phyloP scores from a whole-genome alignment of 192 early-diverging fungal genomes.

The Podila clonocystis region DNA sequence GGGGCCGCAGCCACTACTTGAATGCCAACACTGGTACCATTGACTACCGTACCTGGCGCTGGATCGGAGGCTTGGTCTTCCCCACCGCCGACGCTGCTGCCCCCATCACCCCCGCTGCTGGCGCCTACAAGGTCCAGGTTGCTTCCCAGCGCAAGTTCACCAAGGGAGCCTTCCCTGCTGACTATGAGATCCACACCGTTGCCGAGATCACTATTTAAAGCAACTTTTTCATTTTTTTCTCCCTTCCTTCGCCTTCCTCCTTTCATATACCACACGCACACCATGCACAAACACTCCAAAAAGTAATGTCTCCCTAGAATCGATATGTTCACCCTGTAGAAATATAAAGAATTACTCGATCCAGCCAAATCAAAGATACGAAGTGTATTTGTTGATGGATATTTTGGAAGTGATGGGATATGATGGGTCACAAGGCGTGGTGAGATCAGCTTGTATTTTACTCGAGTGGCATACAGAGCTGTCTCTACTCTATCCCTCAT shows the following conservation, averaged over 20 bases:
- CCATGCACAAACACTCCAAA: no score
- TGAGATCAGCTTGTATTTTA: no score
- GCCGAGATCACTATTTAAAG: neutral
- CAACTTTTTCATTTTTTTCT: neutral
- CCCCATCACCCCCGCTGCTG: neutral
- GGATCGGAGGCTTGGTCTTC: neutral
- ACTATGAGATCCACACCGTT: neutral
- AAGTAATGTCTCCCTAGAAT: no score
- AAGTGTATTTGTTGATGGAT: no score
- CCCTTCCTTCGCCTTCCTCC: neutral
- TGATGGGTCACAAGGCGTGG: no score
- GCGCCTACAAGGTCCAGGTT: neutral
- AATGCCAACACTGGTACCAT: neutral
- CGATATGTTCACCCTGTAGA: no score
- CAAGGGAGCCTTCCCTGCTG: neutral
- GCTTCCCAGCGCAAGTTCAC: constrained; percentile 1
- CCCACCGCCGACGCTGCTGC: neutral
- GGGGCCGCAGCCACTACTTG: neutral
- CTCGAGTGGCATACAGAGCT: no score
- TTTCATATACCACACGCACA: no score
- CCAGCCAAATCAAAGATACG: no score
- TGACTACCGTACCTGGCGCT: constrained; percentile 2
- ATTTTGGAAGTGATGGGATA: no score
- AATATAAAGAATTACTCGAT: no score
- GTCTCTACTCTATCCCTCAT: no score